Conservation (phyloP, 176 grass and related monocot species). For the Zea luxurians region DNA sequence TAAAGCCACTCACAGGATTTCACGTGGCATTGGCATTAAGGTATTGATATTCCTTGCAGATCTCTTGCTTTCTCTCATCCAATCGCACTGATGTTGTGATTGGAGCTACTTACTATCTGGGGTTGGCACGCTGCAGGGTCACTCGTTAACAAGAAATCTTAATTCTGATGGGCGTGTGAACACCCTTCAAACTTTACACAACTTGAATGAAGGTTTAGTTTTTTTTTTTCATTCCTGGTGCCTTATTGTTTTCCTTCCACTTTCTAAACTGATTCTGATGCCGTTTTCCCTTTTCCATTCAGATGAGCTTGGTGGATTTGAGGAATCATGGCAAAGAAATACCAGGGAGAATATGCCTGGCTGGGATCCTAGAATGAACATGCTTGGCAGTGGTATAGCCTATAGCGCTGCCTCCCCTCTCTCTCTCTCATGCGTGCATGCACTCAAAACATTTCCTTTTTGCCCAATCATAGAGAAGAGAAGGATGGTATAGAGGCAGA, state of each 20-base stretch:
- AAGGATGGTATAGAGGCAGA: background rate
- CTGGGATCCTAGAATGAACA: constrained; percentile 43
- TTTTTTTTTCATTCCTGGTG: background rate
- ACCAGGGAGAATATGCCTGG: constrained; percentile 41
- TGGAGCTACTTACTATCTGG: constrained; percentile 15
- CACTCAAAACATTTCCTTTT: background rate
- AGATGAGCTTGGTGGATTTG: constrained; percentile 63
- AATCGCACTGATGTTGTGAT: background rate
- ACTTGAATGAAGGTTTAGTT: constrained; percentile 55
- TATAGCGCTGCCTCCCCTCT: background rate
- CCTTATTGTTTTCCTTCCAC: constrained; percentile 7
- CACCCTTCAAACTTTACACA: constrained; percentile 66
- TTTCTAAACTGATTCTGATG: constrained; percentile 13
- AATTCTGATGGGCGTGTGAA: constrained; percentile 55
- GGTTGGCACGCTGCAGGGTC: constrained; percentile 45
- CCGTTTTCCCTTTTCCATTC: constrained; percentile 12
- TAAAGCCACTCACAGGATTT: constrained; percentile 68
- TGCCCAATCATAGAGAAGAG: background rate
- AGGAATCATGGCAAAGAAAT: constrained; percentile 70
- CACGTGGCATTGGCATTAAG: constrained; percentile 73
- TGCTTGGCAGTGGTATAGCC: constrained; percentile 37
- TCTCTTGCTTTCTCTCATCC: constrained; percentile 15
- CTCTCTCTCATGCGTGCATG: background rate
- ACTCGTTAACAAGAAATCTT: constrained; percentile 68
- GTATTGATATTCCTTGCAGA: constrained; percentile 40